Conservation (phyloP, 2,329 filamentous ascomycete genomes). For the Dactylonectria macrodidyma region DNA sequence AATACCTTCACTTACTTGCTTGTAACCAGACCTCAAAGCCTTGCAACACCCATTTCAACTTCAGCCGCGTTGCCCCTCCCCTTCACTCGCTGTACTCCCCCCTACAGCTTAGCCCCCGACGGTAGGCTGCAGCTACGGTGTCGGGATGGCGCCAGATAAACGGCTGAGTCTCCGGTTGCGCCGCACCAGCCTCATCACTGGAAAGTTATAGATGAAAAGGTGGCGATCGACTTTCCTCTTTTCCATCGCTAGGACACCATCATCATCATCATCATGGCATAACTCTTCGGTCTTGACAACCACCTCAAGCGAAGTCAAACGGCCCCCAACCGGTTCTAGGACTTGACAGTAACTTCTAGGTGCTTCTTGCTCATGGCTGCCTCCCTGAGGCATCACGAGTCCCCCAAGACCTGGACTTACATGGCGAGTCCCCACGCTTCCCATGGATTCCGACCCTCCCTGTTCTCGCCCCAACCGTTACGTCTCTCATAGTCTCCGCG, state of each 20-base stretch:
- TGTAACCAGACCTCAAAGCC: neutral
- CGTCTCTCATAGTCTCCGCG: conserved; percentile 12
- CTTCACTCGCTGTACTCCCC: neutral
- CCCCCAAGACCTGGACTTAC: conserved; percentile 15
- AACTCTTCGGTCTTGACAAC: neutral
- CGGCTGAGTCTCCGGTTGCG: neutral
- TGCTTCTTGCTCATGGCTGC: conserved; percentile 17
- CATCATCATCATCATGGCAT: neutral
- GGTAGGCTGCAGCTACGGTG: neutral
- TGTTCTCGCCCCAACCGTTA: conserved; percentile 35
- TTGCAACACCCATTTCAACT: neutral
- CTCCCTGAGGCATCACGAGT: neutral
- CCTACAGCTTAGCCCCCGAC: neutral
- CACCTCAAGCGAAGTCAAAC: neutral
- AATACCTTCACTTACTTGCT: neutral
- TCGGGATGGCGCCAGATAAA: neutral
- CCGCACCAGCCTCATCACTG: neutral
- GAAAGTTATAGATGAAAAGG: neutral
- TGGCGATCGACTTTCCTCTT: neutral
- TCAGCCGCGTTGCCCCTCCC: neutral
- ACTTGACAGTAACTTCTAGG: conserved; percentile 1
- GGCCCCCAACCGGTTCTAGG: neutral
- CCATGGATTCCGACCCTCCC: conserved; percentile 31
- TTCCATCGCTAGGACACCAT: neutral
- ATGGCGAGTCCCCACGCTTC: conserved; percentile 38